Conservation (phyloP, 768 basidiomycete species). For the Lactarius pseudohatsudake region DNA sequence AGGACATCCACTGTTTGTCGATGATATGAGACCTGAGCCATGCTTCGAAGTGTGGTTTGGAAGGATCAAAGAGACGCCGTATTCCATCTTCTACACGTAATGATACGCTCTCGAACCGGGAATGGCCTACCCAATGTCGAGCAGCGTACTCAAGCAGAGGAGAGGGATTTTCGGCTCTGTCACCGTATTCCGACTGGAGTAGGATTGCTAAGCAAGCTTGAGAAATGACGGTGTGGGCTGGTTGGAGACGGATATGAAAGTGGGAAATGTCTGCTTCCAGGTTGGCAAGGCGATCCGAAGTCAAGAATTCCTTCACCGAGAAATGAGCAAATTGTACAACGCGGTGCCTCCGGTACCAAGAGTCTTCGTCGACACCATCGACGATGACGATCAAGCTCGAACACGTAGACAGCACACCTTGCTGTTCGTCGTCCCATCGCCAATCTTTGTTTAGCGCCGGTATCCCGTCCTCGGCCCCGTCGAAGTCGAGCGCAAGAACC, state of each 20-base stretch:
- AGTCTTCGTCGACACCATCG: not conserved
- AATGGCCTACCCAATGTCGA: not conserved
- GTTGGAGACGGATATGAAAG: not conserved
- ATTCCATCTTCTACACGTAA: not conserved
- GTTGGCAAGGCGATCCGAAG: conserved; percentile 2
- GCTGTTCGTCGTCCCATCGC: not conserved
- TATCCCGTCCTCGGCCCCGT: not conserved
- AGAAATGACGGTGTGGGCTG: not conserved
- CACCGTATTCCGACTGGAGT: not conserved
- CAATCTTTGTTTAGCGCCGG: not conserved
- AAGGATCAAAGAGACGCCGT: not conserved
- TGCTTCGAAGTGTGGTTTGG: not conserved
- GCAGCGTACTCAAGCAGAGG: not conserved
- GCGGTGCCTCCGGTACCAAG: not conserved
- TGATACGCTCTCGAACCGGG: not conserved
- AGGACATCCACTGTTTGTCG: not conserved
- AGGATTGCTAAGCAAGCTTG: not conserved
- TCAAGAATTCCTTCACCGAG: conserved; percentile 5
- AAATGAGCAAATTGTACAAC: conserved; percentile 3
- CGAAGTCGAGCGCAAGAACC: not conserved
- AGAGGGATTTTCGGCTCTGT: not conserved
- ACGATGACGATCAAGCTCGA: not conserved
- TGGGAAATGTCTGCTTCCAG: not conserved
- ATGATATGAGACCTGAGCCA: not conserved
- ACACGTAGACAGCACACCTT: not conserved